Conservation (phyloP, 2,329 filamentous ascomycete species). For the Scytalidium sp. region DNA sequence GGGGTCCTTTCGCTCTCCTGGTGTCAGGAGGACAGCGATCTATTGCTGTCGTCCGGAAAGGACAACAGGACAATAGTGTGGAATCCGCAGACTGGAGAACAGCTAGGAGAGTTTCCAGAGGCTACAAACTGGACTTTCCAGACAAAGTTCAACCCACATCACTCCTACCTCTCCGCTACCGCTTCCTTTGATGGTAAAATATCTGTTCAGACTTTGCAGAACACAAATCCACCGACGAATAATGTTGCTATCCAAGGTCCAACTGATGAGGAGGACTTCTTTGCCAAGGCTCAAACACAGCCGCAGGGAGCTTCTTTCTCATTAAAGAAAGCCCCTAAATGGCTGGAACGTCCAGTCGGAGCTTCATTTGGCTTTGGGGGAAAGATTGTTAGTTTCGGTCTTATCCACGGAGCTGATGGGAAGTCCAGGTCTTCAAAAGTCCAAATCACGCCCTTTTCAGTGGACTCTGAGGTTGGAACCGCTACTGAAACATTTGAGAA, state of each 20-base stretch:
- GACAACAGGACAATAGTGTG: slow-evolving; percentile 94
- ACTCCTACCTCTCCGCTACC: slow-evolving; percentile 88
- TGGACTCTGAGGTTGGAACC: slow-evolving; percentile 80
- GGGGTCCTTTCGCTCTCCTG: slow-evolving; percentile 92
- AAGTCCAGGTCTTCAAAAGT: slow-evolving; percentile 72
- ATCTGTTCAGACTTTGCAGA: slow-evolving; percentile 88
- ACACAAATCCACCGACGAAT: slow-evolving; percentile 76
- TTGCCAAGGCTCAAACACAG: slow-evolving; percentile 87
- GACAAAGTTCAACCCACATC: slow-evolving; percentile 89
- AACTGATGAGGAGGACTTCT: slow-evolving; percentile 92
- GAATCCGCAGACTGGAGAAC: slow-evolving; percentile 90
- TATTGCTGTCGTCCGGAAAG: slow-evolving; percentile 91
- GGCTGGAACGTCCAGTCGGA: slow-evolving; percentile 81
- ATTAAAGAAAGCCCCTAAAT: slow-evolving; percentile 79
- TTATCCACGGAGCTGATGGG: slow-evolving; percentile 54
- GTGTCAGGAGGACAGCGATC: slow-evolving; percentile 86
- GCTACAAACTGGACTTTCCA: slow-evolving; percentile 99
- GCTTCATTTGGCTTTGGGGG: slow-evolving; percentile 95
- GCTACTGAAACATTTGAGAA: slow-evolving; percentile 86
- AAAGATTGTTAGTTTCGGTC: slow-evolving; percentile 76
- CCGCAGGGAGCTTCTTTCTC: slow-evolving; percentile 90
- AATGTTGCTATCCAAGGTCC: slow-evolving; percentile 65
- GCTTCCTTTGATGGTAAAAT: slow-evolving; percentile 98
- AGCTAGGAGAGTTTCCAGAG: slow-evolving; percentile 89
- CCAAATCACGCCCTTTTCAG: slow-evolving; percentile 80